Conservation (phyloP, 768 basidiomycete species). For the Cystofilobasidium capitatum region DNA sequence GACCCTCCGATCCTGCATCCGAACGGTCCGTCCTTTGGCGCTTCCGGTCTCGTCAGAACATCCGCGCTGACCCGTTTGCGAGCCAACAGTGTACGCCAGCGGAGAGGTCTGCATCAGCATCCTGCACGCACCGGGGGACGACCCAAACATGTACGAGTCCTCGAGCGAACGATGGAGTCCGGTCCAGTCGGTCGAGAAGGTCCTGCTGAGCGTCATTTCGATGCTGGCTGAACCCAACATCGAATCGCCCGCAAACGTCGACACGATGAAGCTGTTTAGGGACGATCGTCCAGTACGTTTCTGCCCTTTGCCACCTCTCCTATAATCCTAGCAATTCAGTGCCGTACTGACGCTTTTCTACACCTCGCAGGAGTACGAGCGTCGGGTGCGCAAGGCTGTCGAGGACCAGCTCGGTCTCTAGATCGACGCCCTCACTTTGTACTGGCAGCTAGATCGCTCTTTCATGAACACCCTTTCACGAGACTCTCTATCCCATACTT, state of each 20-base stretch:
- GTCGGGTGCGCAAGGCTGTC: constrained; percentile 22
- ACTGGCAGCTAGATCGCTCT: too few relatives aligned
- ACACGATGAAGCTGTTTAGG: constrained; percentile 28
- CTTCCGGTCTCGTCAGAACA: constrained; percentile 36
- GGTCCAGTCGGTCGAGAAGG: constrained; percentile 88
- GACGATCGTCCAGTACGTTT: constrained; percentile 18
- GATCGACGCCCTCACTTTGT: not conserved
- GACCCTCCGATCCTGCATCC: constrained; percentile 96
- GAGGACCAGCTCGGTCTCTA: constrained; percentile 24
- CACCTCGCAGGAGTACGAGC: constrained; percentile 26
- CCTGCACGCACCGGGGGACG: constrained; percentile 65
- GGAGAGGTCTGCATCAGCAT: constrained; percentile 98
- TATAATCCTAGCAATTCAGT: too few relatives aligned
- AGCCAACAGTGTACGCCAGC: too few relatives aligned
- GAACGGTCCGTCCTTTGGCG: constrained; percentile 61
- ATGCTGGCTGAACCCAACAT: constrained; percentile 99
- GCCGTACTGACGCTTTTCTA: not conserved
- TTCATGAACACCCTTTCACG: too few relatives aligned
- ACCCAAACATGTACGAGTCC: constrained; percentile 70
- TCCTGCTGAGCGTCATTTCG: constrained; percentile 86
- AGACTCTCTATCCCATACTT: too few relatives aligned
- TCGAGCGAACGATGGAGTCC: constrained; percentile 97
- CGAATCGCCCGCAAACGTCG: constrained; percentile 90
- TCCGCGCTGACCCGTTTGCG: too few relatives aligned
- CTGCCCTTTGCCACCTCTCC: not conserved